Evolutionary conservation across 768 basidiomycete genomes (phyloP), one percentile per base, ranked within the genome.

Genomic region (Austroboletus eburneus): DNA sequence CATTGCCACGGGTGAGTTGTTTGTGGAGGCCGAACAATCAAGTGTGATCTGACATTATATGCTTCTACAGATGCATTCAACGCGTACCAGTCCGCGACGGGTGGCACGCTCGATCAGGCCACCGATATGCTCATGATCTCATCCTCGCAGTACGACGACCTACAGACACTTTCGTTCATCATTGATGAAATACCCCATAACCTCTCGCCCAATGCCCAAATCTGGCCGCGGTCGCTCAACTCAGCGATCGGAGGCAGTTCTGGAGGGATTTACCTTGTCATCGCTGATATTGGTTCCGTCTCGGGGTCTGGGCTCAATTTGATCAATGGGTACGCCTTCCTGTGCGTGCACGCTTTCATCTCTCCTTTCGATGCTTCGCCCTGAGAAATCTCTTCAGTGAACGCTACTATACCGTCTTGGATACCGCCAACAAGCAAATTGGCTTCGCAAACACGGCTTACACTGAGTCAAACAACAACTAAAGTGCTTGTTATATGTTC

Each of bases 391-490:
- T 33, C 27, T 37, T 16, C 21, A 62, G 64, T 3, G 65, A 77
- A 53, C 69, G 76, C 23, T 76, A 63, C 63, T 76, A 75, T 50
- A 64, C 63, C 43, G 60, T 75, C 13, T 75, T 56, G 49, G 72
- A 77, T 51, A 65, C 69, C 18, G 53, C 54, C 16, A 72, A 74
- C 51, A 41, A 37, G 17, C 67, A 46, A 8, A 57, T 75, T 16
- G 76, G 75, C 12, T 63, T 77, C 39, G 75, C 75, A 1, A 58
- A 38, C 33, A 73, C 73, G 0, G 1, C 30, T 0, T 62, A 69
- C 49, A 76, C 74, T 1, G 1, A 38, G 2, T 33, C 51, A 1
- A 37, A 0, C 1, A 6, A 14, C 14, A 61, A 61, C 38, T 63
- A 32, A 45, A 21, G 20, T 3, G 17, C 39, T 24, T 1, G n/a